These are phyloP conservation scores for Verticillium nonalfalfae DNA, from an alignment of 2,329 filamentous ascomycete species.

Conservation along the genomic window DNA sequence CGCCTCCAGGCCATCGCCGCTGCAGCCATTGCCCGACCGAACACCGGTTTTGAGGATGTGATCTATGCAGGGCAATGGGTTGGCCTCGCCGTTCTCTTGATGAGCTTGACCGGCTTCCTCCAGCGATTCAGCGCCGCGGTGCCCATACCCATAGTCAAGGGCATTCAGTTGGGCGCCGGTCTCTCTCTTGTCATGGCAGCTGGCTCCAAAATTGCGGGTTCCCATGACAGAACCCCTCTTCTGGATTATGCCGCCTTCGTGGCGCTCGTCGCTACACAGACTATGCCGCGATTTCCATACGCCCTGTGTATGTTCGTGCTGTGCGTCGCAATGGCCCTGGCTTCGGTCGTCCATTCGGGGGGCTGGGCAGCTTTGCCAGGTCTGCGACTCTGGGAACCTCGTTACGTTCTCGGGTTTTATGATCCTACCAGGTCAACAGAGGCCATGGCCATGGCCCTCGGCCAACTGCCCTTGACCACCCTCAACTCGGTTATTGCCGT, in stretches of 20 bases:
- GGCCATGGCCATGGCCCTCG: constrained; percentile 58
- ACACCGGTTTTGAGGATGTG: constrained; percentile 51
- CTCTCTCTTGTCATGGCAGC: constrained; percentile 76
- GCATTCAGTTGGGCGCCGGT: constrained; percentile 90
- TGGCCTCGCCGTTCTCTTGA: constrained; percentile 62
- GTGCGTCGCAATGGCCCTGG: constrained; percentile 59
- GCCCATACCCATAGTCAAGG: constrained; percentile 84
- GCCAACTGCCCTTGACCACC: constrained; percentile 84
- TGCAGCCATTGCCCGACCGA: constrained; percentile 69
- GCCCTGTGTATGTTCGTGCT: constrained; percentile 66
- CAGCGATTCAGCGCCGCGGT: constrained; percentile 66
- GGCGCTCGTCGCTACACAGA: constrained; percentile 61
- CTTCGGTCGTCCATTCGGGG: constrained; percentile 25
- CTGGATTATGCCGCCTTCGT: constrained; percentile 75
- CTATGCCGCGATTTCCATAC: constrained; percentile 65
- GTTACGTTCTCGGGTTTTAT: constrained; percentile 34
- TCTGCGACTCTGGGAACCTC: constrained; percentile 56
- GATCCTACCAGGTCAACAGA: constrained; percentile 16
- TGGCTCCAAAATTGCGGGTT: constrained; percentile 58
- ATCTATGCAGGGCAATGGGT: constrained; percentile 76
- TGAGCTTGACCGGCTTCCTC: constrained; percentile 76
- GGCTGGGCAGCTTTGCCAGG: constrained; percentile 33
- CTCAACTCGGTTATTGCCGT: constrained; percentile 92
- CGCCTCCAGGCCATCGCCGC: constrained; percentile 68
- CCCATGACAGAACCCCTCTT: constrained; percentile 62